Percentiles rank a stretch among this genome's conserved stretches.
phyloP scores from a whole-genome alignment of 352 stramenopile genomes.

The Phytophthora meadii region DNA sequence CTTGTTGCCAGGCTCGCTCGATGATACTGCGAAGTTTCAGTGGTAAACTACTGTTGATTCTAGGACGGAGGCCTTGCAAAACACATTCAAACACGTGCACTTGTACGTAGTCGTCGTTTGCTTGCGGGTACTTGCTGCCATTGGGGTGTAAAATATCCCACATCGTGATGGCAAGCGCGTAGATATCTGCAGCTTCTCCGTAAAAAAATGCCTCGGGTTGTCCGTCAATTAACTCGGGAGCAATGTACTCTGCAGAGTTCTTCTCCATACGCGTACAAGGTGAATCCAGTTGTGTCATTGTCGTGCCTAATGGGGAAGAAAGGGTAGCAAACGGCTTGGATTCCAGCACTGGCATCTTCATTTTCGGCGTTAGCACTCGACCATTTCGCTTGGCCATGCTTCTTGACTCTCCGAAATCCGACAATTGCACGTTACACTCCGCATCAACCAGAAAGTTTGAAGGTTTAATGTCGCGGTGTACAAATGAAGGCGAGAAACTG shows the following conservation, averaged over 20 bases:
- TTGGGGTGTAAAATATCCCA: constrained; percentile 67
- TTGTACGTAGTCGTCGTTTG: constrained; percentile 39
- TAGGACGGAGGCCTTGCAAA: constrained; percentile 44
- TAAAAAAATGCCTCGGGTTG: constrained; percentile 37
- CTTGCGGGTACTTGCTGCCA: constrained; percentile 41
- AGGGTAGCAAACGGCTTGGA: constrained; percentile 7
- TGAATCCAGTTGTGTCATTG: constrained; percentile 13
- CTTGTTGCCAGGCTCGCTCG: constrained; percentile 37
- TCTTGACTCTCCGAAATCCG: constrained; percentile 49
- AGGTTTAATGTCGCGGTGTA: constrained; percentile 59
- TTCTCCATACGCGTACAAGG: constrained; percentile 11
- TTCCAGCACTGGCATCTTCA: constrained; percentile 20
- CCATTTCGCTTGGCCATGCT: constrained; percentile 19
- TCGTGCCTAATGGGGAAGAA: constrained; percentile 18
- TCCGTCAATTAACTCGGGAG: constrained; percentile 60
- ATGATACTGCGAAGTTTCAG: constrained; percentile 36
- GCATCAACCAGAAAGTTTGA: constrained; percentile 54
- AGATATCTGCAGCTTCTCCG: constrained; percentile 58
- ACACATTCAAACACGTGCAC: constrained; percentile 54
- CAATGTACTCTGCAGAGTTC: constrained; percentile 63
- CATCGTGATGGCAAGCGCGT: constrained; percentile 65
- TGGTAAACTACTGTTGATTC: constrained; percentile 26
- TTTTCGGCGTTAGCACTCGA: background rate
- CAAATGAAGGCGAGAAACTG: constrained; percentile 50
- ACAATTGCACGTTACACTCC: constrained; percentile 43